These are phyloP conservation scores for Boletus insuetus DNA, from an alignment of 768 basidiomycete species.

Conservation along the genomic window DNA sequence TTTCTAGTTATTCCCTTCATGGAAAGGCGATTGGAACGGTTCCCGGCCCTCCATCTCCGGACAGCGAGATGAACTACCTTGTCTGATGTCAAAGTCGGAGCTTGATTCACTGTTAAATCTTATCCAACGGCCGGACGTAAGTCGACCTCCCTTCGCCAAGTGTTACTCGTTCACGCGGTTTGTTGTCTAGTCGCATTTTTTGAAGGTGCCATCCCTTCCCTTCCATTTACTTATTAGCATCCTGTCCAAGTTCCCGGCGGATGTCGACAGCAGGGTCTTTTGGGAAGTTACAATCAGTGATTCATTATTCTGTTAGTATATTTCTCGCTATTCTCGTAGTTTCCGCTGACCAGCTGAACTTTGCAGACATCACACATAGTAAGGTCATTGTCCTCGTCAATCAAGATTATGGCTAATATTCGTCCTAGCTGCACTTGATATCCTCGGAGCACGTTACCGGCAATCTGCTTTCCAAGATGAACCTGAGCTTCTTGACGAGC, in stretches of 20 bases:
- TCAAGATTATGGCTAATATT: constrained; percentile 24
- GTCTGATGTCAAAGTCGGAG: constrained; percentile 66
- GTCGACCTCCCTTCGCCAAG: constrained; percentile 22
- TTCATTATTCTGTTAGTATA: constrained; percentile 58
- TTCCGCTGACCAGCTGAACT: constrained; percentile 7
- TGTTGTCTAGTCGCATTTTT: constrained; percentile 66
- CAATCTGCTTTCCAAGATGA: constrained; percentile 34
- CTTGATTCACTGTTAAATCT: constrained; percentile 64
- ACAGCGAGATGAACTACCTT: constrained; percentile 54
- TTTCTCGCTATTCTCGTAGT: not conserved
- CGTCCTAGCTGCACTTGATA: constrained; percentile 49
- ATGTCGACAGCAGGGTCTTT: constrained; percentile 72
- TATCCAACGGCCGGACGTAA: constrained; percentile 74
- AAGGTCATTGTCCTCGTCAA: not conserved
- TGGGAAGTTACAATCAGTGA: constrained; percentile 66
- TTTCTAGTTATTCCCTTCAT: constrained; percentile 69
- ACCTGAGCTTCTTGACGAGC: constrained; percentile 42
- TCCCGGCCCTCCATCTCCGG: constrained; percentile 65
- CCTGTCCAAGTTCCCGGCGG: constrained; percentile 74
- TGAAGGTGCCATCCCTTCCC: constrained; percentile 80
- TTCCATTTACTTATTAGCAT: constrained; percentile 77
- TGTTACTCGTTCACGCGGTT: constrained; percentile 12
- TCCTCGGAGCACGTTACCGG: constrained; percentile 51
- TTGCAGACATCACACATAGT: constrained; percentile 38
- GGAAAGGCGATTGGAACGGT: constrained; percentile 74